Percentiles rank a stretch among this genome's conserved stretches.
Evolutionary conservation across 345 rosid genomes (phyloP).

Genomic region (Lepidium didymum): DNA sequence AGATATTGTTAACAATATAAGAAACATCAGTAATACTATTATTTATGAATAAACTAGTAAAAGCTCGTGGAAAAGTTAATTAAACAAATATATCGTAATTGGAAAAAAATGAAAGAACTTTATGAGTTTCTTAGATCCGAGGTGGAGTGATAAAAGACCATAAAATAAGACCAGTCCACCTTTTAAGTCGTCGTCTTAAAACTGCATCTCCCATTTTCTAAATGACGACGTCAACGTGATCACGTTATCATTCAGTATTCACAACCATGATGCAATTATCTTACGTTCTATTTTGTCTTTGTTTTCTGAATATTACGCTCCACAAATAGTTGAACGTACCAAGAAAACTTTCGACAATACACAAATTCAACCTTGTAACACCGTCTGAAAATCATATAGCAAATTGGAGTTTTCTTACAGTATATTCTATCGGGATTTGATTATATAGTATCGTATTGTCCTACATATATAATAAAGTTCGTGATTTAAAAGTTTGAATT

Average conservation of each 20-base stretch:
- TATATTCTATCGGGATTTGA: no score
- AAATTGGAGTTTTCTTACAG: no score
- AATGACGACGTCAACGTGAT: neutral
- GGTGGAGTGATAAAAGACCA: neutral
- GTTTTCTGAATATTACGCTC: neutral
- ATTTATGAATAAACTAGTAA: neutral
- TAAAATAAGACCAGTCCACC: neutral
- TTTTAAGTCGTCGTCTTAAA: conserved; percentile 4
- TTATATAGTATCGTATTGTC: no score
- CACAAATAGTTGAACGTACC: neutral
- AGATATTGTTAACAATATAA: neutral
- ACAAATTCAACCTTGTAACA: neutral
- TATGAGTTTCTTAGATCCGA: neutral
- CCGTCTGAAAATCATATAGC: neutral
- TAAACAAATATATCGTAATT: neutral
- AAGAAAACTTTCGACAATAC: neutral
- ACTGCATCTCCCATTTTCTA: conserved; percentile 1
- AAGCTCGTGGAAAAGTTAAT: conserved; percentile 7
- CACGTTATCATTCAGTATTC: neutral
- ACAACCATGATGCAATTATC: neutral
- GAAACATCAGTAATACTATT: neutral
- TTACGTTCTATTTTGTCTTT: neutral
- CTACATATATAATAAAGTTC: no score
- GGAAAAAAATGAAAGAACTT: neutral
- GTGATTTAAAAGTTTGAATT: no score